phyloP scores from a whole-genome alignment of 1,284 basidiomycete species.

The Cutaneotrichosporon daszewskae region DNA sequence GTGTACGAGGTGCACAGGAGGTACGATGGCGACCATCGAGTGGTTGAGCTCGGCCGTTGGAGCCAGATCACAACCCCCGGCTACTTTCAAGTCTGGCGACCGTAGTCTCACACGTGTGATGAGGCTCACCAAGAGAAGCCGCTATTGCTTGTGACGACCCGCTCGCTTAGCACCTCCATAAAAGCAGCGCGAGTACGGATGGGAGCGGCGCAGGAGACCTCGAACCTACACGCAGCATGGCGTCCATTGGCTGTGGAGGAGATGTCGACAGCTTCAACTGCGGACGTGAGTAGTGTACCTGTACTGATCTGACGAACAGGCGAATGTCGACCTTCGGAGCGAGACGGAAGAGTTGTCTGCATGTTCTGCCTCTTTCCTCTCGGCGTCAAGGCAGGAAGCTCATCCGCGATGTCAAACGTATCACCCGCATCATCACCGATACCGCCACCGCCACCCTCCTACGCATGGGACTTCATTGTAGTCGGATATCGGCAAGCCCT shows the following conservation, averaged over 20 bases:
- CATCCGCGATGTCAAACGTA: no score
- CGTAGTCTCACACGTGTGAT: constrained; percentile 19
- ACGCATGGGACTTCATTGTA: no score
- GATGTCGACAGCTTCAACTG: constrained; percentile 2
- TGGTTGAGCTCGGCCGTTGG: constrained; percentile 36
- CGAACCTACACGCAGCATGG: neutral
- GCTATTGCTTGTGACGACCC: no score
- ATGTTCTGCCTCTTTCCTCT: constrained; percentile 3
- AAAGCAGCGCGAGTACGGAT: no score
- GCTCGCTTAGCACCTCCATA: no score
- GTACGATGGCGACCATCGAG: constrained; percentile 20
- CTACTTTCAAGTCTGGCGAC: constrained; percentile 45
- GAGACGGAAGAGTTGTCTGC: neutral
- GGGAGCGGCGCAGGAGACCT: neutral
- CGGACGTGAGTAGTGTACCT: neutral
- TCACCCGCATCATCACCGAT: no score
- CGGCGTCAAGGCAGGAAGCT: no score
- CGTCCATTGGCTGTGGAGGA: constrained; percentile 3
- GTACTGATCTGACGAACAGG: neutral
- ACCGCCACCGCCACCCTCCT: no score
- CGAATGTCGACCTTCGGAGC: neutral
- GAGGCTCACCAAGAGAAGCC: no score
- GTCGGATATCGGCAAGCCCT: no score
- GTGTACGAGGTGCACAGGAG: constrained; percentile 40
- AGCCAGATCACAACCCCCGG: constrained; percentile 30